Evolutionary conservation across 345 rosid species (phyloP), one percentile per base, ranked within the genome.

Genomic region (Corchorus olitorius): DNA sequence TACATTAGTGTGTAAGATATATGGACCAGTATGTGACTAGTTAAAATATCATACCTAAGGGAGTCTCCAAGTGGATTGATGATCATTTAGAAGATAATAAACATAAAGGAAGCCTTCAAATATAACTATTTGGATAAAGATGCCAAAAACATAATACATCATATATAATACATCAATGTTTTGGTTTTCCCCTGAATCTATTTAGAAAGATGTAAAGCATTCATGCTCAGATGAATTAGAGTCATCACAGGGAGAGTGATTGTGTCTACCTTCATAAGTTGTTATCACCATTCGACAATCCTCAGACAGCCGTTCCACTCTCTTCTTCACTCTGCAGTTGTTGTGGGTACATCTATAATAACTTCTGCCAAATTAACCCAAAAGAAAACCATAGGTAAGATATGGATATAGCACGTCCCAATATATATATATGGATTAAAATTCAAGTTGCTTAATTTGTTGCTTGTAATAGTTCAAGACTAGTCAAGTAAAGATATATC

Each of bases 271-370:
- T 90, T 95, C 99, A 33, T 95, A 95, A 41, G 99, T 95, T 15
- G 99, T 95, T 65, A 95, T 95, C 75, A 95, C 99, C 99, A 95
- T 95, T 77, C 99, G 87, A 79, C 97, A 90, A 65, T 95, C 99
- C 76, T 95, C 98, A 6, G 98, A 95, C 35, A 95, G 80, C 70
- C 99, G 63, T 79, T 95, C 99, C 10, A 95, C 97, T 81, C 98
- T 95, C 89, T 95, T 95, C 91, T 95, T 95, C 85, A 95, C 98
- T 73, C 94, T 83, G 79, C 99, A 95, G 74, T 88, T 95, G 65
- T 61, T 93, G 76, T 94, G 89, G 6, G 98, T 93, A 70, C 98
- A 94, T 8, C 98, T 86, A 65, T 94, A 94, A 59, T 94, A 94
- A 76, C 98, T 94, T 78, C 98, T 94, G 87, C 83, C 45, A 69